Percentiles rank a stretch among this genome's conserved stretches.
Conservation (phyloP, 1,284 basidiomycete species). For the Bondarzewia mesenterica region DNA sequence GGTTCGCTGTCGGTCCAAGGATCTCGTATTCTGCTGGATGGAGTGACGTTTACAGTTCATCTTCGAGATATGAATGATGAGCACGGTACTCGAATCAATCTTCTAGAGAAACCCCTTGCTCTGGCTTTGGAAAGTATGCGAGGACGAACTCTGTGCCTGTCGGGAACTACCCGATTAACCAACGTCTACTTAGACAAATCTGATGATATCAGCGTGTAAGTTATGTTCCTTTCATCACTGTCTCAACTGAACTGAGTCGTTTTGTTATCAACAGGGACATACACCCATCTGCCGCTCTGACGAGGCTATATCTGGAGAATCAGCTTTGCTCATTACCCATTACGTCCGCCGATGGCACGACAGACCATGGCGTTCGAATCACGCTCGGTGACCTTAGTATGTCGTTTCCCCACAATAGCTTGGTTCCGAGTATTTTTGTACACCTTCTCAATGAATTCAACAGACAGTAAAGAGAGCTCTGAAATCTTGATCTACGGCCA, state of each 20-base stretch:
- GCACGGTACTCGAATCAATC: constrained; percentile 20
- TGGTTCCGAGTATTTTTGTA: too few species aligned
- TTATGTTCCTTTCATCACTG: not conserved
- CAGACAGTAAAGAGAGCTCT: constrained; percentile 27
- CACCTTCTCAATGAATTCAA: not conserved
- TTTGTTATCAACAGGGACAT: constrained; percentile 42
- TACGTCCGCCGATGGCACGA: constrained; percentile 26
- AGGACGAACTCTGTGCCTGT: constrained; percentile 54
- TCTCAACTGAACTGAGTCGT: constrained; percentile 1
- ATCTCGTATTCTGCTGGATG: constrained; percentile 63
- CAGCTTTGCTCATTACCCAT: constrained; percentile 49
- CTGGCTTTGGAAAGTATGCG: constrained; percentile 75
- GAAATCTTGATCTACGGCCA: constrained; percentile 65
- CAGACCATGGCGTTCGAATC: constrained; percentile 50
- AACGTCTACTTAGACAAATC: constrained; percentile 54
- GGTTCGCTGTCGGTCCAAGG: constrained; percentile 69
- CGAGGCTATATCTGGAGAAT: constrained; percentile 62
- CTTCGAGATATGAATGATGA: constrained; percentile 29
- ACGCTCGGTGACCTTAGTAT: constrained; percentile 60
- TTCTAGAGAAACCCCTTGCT: constrained; percentile 62
- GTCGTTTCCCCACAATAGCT: constrained; percentile 16
- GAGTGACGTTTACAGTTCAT: constrained; percentile 54
- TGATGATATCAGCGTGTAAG: constrained; percentile 56
- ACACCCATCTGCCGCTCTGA: constrained; percentile 55
- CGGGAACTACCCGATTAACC: constrained; percentile 42